Evolutionary conservation across 176 grass and related monocot genomes (phyloP), one percentile per base, ranked within the genome.

Genomic region (Oryza meyeriana): DNA sequence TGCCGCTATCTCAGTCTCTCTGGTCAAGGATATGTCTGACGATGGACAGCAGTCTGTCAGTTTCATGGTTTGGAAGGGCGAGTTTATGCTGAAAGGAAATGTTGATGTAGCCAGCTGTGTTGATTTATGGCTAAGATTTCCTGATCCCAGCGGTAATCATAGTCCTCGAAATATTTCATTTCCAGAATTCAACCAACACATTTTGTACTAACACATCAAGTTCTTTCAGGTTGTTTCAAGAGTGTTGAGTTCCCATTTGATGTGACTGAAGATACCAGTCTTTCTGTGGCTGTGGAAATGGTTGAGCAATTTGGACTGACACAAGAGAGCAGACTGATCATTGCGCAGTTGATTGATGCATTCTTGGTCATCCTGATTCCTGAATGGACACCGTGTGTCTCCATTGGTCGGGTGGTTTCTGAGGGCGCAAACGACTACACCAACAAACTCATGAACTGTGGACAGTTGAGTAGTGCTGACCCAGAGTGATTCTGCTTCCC

Each of bases 261-360:
- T 6, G 12, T 78, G 78, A 72, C 63, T 3, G 48, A 61, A 48
- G 81, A 87, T 68, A 91, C 81, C 34, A 68, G 77, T 52, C 71
- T 81, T 61, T 85, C 76, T 40, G 59, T 88, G 29, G 85, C 89
- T 71, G 9, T 18, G n/a, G 85, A 91, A 81, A 88, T 91, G 77
- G 42, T 84, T 63, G 78, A 85, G 7, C 45, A 48, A 55, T 75
- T 88, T 36, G 71, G 71, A 78, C 31, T 85, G 45, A 55, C 85
- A 3, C 55, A 74, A 59, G 77, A 67, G 65, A 67, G 79, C 61
- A 35, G 67, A 52, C 65, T 72, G 44, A 61, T 82, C 36, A 88
- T 88, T 26, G 10, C 85, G 0, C 81, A 81, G 81, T 52, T 91
- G 79, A 88, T 88, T 74, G 89, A 84, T 72, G 61, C 45, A 32